These are phyloP conservation scores for Rhytidiadelphus loreus DNA, from an alignment of 225 moss, liverwort and hornwort species.

Conservation along the genomic window DNA sequence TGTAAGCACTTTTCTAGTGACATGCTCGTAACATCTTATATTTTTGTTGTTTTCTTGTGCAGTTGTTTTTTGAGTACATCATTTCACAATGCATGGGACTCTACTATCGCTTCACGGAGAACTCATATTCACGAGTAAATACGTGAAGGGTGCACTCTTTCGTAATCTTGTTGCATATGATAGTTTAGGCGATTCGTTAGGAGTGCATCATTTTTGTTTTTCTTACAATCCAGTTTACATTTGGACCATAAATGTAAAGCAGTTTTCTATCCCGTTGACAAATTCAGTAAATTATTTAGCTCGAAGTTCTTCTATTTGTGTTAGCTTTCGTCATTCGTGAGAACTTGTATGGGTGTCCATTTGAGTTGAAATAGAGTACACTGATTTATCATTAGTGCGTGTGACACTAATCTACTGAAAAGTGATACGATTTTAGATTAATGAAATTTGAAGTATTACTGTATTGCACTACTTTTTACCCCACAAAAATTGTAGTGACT, in stretches of 20 bases:
- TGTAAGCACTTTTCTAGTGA: background rate
- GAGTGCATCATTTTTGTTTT: background rate
- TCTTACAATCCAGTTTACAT: background rate
- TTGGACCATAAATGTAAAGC: background rate
- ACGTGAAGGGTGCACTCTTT: constrained; percentile 4
- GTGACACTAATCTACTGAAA: background rate
- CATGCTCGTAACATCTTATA: background rate
- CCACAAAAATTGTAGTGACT: background rate
- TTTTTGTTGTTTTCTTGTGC: background rate
- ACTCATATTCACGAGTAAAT: constrained; percentile 56
- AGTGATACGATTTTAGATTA: background rate
- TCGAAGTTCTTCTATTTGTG: background rate
- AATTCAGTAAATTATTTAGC: background rate
- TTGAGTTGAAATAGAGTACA: background rate
- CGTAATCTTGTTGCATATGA: background rate
- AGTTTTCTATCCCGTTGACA: background rate
- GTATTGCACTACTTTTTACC: background rate
- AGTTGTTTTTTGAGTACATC: constrained; percentile 25
- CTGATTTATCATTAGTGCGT: background rate
- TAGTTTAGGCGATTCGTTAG: background rate
- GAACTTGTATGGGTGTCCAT: background rate
- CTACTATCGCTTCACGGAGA: constrained; percentile 60
- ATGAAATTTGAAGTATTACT: too few species aligned
- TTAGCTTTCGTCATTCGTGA: background rate
- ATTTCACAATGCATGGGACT: constrained; percentile 37